Base-by-base conservation (phyloP, 495 filamentous ascomycete genomes). In the Letharia lupina region DNA sequence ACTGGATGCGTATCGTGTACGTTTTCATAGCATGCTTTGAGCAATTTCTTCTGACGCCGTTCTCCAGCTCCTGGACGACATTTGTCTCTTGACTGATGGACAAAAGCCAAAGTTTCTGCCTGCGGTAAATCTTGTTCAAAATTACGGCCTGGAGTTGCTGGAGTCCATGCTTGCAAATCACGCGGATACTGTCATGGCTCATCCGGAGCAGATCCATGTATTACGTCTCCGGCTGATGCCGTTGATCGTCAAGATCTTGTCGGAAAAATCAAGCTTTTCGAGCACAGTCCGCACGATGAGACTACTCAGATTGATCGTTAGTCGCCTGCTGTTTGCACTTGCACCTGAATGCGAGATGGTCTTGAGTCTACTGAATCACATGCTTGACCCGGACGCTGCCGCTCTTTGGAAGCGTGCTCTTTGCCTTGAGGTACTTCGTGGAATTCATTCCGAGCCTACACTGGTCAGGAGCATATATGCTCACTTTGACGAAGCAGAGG, bases 341-440 rank as follows among this genome's bases (percentile, higher is more conserved):
- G 79, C 85, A 3, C 78, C 85, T 0, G 91, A 98, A 75, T 93
- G 91, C 70, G 92, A 93, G 58, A 88, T 93, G 75, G 89, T 90
- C 16, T 77, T 98, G 23, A 85, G 87, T 23, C 81, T 96, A n/a
- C 75, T 98, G 20, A 96, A 89, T 11, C 91, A 95, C 69, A 82
- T 95, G 69, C 80, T 98, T 18, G 94, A 98, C 70, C 89, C 89
- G 18, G 95, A 96, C 65, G 82, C 82, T 9, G 84, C 85, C 7
- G 79, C 84, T 2, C 73, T 84, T 8, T 98, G 94, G 94, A 96
- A 90, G 72, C 81, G 95, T 47, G 86, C 89, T 2, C 73, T 96
- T 23, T 93, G 90, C 68, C 93, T 98, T 86, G 94, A 98, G 71
- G 81, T 96, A 0, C 91, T 96, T 68, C 84, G 89, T 41, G 89